A percentile compares a stretch with the other conserved stretches of the same genome.
Conservation (phyloP, 1,284 basidiomycete species). For the Malassezia vespertilionis region DNA sequence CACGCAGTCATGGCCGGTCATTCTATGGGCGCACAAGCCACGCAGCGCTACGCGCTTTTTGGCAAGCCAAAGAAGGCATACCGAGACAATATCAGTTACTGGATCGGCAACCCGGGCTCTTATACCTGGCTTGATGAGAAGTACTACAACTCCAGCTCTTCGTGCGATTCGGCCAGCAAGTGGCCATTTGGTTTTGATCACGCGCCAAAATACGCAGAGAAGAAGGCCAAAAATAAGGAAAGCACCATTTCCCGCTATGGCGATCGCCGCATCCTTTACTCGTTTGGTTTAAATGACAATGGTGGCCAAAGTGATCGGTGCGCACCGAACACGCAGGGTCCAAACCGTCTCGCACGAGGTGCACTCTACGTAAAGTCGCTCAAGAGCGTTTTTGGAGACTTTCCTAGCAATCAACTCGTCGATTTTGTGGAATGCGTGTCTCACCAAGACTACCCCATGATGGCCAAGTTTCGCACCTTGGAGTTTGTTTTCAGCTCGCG, state of each 20-base stretch:
- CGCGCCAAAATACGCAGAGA: constrained; percentile 6
- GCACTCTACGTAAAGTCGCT: constrained; percentile 27
- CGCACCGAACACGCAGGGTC: constrained; percentile 28
- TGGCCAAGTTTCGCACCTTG: constrained; percentile 6
- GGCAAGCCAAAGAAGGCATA: constrained; percentile 31
- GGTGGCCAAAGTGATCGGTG: constrained; percentile 32
- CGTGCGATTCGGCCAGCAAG: constrained; percentile 18
- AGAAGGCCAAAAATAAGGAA: constrained; percentile 7
- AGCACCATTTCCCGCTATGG: constrained; percentile 24
- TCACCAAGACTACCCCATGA: constrained; percentile 33
- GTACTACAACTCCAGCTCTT: constrained; percentile 10
- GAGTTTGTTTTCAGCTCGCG: constrained; percentile 2
- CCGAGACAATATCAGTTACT: constrained; percentile 13
- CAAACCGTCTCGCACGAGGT: constrained; percentile 35
- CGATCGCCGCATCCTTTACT: constrained; percentile 26
- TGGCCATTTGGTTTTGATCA: constrained; percentile 34
- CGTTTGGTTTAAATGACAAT: constrained; percentile 29
- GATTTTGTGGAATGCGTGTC: constrained; percentile 32
- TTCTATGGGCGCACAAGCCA: constrained; percentile 38
- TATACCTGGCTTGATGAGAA: constrained; percentile 2
- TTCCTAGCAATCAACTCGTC: constrained; percentile 25
- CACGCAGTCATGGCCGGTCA: constrained; percentile 38
- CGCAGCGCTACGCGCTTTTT: constrained; percentile 29
- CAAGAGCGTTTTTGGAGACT: constrained; percentile 14
- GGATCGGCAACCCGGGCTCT: constrained; percentile 26